These are phyloP conservation scores for Roridomyces roridus DNA, from an alignment of 768 basidiomycete species.

Conservation along the genomic window DNA sequence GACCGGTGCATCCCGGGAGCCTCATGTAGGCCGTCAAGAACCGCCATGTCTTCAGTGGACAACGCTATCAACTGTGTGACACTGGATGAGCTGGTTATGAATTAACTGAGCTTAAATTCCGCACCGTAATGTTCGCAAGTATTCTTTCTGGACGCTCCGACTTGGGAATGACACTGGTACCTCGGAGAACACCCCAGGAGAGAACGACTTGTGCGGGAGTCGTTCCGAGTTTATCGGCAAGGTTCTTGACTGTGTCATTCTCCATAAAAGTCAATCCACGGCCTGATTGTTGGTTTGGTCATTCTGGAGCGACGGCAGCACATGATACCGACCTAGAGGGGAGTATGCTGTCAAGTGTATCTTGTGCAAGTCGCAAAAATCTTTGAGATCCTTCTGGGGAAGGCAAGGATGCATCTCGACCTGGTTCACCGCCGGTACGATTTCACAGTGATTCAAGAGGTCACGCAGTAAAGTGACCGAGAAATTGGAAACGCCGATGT, in stretches of 20 bases:
- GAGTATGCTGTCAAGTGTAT: constrained; percentile 48
- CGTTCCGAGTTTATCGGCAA: constrained; percentile 41
- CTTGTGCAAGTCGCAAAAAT: constrained; percentile 53
- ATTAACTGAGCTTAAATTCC: constrained; percentile 2
- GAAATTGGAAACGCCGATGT: constrained; percentile 66
- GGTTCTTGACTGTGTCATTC: constrained; percentile 34
- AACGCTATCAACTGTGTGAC: constrained; percentile 46
- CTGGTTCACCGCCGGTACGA: constrained; percentile 63
- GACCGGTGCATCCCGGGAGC: constrained; percentile 48
- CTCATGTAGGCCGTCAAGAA: constrained; percentile 46
- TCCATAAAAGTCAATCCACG: constrained; percentile 36
- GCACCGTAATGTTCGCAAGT: constrained; percentile 51
- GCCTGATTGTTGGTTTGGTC: constrained; percentile 15
- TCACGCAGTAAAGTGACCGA: constrained; percentile 48
- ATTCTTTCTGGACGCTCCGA: constrained; percentile 55
- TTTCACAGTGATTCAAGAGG: constrained; percentile 49
- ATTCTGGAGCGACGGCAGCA: neutral
- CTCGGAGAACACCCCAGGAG: constrained; percentile 69
- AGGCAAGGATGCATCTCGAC: constrained; percentile 64
- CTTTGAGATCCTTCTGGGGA: constrained; percentile 54
- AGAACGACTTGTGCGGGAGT: constrained; percentile 61
- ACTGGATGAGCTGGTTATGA: too few relatives aligned
- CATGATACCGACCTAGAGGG: constrained; percentile 11
- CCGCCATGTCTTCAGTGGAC: constrained; percentile 43
- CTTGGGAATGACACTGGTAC: constrained; percentile 69